Conservation (phyloP, 1,284 basidiomycete species). For the Puccinia horiana region DNA sequence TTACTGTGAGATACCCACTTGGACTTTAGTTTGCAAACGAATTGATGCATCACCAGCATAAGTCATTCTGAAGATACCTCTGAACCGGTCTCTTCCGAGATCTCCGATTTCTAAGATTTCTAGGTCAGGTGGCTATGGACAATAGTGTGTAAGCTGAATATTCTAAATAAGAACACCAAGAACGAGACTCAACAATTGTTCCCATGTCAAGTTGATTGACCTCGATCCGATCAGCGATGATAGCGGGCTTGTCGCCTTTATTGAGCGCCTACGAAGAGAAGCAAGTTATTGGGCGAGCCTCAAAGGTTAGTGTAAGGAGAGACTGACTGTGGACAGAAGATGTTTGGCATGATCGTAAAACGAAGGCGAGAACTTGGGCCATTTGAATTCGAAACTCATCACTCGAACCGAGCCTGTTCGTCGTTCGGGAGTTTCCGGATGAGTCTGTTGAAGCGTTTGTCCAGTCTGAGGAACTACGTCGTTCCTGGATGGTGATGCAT, state of each 20-base stretch:
- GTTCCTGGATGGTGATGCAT: background rate
- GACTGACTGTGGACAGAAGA: slow-evolving; percentile 72
- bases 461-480: background rate
- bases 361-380: slow-evolving; percentile 93
- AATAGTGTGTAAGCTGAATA: background rate
- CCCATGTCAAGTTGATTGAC: slow-evolving; percentile 99
- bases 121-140: slow-evolving; percentile 81
- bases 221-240: slow-evolving; percentile 95
- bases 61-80: slow-evolving; percentile 93
- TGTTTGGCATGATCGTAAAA: slow-evolving; percentile 90
- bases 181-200: slow-evolving; percentile 76
- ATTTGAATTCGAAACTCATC: slow-evolving; percentile 97
- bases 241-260: slow-evolving; percentile 94
- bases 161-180: background rate
- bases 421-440: background rate
- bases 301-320: slow-evolving; percentile 43
- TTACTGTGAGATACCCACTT: slow-evolving; percentile 64
- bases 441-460: background rate
- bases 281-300: too few species aligned
- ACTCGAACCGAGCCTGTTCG: background rate
- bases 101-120: slow-evolving; percentile 98
- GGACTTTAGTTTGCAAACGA: slow-evolving; percentile 92
- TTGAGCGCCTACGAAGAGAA: slow-evolving; percentile 93
- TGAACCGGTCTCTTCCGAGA: slow-evolving; percentile 89
- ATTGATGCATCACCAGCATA: slow-evolving; percentile 96